Conservation (phyloP, 495 filamentous ascomycete genomes). For the Neurospora hispaniola region DNA sequence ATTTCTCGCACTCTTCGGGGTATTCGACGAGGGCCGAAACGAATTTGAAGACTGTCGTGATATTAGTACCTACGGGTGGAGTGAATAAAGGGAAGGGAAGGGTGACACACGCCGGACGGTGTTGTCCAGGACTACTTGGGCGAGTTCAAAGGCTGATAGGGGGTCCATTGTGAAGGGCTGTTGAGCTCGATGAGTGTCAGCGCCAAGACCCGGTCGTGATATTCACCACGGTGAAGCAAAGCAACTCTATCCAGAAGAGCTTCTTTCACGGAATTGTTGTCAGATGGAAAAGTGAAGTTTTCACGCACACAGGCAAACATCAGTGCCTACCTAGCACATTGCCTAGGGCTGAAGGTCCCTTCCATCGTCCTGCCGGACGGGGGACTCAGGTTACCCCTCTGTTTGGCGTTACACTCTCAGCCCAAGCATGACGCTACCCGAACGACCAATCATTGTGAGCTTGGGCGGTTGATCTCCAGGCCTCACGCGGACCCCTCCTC, state of each 20-base stretch:
- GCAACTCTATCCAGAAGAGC: too few relatives aligned
- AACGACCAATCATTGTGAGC: neutral
- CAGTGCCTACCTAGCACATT: neutral
- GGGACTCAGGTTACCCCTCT: neutral
- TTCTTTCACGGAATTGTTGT: too few relatives aligned
- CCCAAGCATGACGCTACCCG: neutral
- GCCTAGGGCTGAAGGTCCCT: neutral
- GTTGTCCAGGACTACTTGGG: neutral
- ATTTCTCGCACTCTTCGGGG: constrained; percentile 22
- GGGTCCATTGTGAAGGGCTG: neutral
- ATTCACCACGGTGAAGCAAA: too few relatives aligned
- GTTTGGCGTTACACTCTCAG: neutral
- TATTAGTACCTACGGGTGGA: too few relatives aligned
- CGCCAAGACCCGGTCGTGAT: too few relatives aligned
- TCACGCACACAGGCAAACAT: neutral
- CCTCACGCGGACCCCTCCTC: neutral
- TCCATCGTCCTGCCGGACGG: neutral
- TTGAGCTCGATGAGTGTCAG: too few relatives aligned
- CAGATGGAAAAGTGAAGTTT: too few relatives aligned
- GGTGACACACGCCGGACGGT: neutral
- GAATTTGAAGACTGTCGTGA: constrained; percentile 17
- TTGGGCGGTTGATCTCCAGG: neutral
- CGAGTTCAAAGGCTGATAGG: neutral
- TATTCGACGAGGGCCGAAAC: constrained; percentile 22
- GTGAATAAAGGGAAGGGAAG: too few relatives aligned